Base-by-base conservation (phyloP, 495 filamentous ascomycete species). In the Saxophila tyrrhenica region DNA sequence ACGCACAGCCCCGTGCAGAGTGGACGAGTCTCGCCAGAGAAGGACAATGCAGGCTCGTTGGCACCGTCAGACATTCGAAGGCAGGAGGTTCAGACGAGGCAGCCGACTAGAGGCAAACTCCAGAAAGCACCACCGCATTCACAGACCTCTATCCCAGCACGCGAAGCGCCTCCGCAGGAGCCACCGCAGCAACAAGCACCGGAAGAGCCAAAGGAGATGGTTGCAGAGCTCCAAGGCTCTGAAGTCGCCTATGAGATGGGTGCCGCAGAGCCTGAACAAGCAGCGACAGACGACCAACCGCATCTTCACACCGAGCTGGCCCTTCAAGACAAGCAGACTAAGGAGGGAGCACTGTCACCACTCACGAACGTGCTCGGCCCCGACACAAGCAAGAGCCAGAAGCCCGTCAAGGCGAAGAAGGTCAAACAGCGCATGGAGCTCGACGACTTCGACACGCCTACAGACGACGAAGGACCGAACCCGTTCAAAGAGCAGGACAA, bases 61-160 rank as follows among this genome's bases (percentile, higher is more conserved):
- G 3, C 19, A 2, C 41, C 25, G 24, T 9, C 16, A 2, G 51
- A 35, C 19, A 24, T 13, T 8, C 3, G 24, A 8, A 46, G 23
- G 39, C 51, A 45, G 22, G 38, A 19, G 19, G 24, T 35, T 5
- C 22, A 38, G 13, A 47, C 24, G 21, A 29, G 21, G 38, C 38
- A 38, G 25, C 5, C 48, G 11, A 24, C 38, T 67, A 91, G 88
- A 66, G 73, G 82, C 68, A 92, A 90, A 65, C 72, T 91, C 54
- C 86, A 90, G 64, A 92, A 91, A 64, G 78, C 38, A 72, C 79
- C n/a, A 74, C 68, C 20, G 17, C n/a, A n/a, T n/a, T 16, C 53
- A 15, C 24, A 41, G 15, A 43, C 21, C 7, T 29, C 52, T 1
- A 47, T 16, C 17, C 52, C 52, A 38, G 39, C 41, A 17, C 46